These are phyloP conservation scores for Macroventuria anomochaeta DNA, from an alignment of 2,329 filamentous ascomycete genomes.

Conservation along the genomic window DNA sequence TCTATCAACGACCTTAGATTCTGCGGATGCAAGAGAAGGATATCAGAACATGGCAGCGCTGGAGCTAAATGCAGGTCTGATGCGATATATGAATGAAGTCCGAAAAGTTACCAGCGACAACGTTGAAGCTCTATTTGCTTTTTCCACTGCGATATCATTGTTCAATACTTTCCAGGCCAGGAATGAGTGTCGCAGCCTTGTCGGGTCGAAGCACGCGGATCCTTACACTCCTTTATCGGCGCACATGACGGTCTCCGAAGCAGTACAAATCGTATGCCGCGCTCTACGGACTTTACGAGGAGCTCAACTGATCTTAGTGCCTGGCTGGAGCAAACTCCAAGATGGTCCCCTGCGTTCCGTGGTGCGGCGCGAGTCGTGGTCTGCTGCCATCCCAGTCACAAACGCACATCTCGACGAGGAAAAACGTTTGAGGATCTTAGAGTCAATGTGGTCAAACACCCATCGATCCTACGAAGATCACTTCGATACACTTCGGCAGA, in stretches of 20 bases:
- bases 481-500: conserved; percentile 27
- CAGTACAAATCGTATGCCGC: conserved; percentile 13
- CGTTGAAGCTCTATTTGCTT: conserved; percentile 49
- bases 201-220: conserved; percentile 9
- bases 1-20: conserved; percentile 41
- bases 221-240: neutral
- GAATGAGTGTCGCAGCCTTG: conserved; percentile 21
- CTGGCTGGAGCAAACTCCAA: conserved; percentile 31
- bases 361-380: conserved; percentile 37
- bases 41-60: conserved; percentile 30
- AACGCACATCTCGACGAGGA: conserved; percentile 24
- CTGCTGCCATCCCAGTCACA: conserved; percentile 19
- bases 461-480: conserved; percentile 33
- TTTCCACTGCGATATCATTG: conserved; percentile 24
- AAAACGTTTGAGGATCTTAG: conserved; percentile 22
- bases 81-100: conserved; percentile 28
- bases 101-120: conserved; percentile 48
- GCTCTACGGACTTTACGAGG: conserved; percentile 28
- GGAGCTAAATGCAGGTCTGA: conserved; percentile 35
- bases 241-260: neutral
- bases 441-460: conserved; percentile 32
- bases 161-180: conserved; percentile 25
- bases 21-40: conserved; percentile 15
- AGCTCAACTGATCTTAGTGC: conserved; percentile 33
- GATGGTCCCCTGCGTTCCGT: conserved; percentile 25